Percentiles rank a stretch among this genome's conserved stretches.
phyloP scores from a whole-genome alignment of 192 early-diverging fungal genomes.

The Backusella psychrophila region DNA sequence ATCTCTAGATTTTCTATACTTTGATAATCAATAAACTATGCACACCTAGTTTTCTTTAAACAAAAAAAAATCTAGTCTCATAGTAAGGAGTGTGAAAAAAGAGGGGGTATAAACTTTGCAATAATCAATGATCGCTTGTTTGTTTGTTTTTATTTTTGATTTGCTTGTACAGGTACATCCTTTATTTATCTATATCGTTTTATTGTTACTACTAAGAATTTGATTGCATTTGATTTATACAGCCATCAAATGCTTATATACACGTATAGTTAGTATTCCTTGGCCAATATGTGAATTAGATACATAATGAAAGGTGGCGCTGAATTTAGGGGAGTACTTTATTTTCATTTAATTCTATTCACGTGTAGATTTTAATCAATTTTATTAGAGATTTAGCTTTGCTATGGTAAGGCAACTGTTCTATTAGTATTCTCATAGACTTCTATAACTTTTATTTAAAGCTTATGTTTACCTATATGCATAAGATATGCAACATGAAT shows the following conservation, averaged over 20 bases:
- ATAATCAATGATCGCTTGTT: not conserved
- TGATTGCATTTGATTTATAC: not conserved
- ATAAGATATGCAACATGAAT: not conserved
- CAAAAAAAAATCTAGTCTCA: not conserved
- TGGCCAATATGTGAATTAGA: not conserved
- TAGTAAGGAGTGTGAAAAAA: not conserved
- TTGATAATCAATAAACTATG: not conserved
- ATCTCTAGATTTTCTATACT: not conserved
- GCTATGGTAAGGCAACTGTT: not conserved
- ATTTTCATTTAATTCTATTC: not conserved
- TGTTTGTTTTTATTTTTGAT: not conserved
- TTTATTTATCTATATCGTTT: not conserved
- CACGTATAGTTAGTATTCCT: not conserved
- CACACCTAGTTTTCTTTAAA: not conserved
- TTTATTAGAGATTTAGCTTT: not conserved
- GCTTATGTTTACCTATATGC: not conserved
- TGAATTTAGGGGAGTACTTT: not conserved
- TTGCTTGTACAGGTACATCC: not conserved
- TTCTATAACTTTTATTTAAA: not conserved
- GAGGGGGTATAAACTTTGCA: not conserved
- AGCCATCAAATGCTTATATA: not conserved
- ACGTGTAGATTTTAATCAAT: not conserved
- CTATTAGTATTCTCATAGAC: not conserved
- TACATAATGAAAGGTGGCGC: not conserved
- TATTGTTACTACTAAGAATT: not conserved